phyloP scores from a whole-genome alignment of 306 rosid species.

The Prunus kanzakura region DNA sequence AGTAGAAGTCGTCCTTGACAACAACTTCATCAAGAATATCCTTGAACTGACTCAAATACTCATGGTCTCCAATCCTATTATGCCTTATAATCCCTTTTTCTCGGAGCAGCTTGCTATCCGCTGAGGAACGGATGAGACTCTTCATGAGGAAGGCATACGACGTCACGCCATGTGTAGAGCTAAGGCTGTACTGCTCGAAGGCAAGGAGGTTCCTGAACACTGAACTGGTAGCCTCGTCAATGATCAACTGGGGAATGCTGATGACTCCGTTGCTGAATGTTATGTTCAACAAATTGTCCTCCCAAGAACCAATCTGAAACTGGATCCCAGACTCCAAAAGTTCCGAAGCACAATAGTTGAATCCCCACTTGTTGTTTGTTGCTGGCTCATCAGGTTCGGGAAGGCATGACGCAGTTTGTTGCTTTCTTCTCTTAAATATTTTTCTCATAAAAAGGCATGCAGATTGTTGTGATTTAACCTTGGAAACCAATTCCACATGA shows the following conservation, averaged over 20 bases:
- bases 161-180: slow-evolving; percentile 20
- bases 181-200: slow-evolving; percentile 32
- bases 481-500: too few species aligned
- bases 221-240: slow-evolving; percentile 22
- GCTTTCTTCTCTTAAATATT: neutral
- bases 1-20: slow-evolving; percentile 28
- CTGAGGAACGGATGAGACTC: slow-evolving; percentile 26
- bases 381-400: neutral
- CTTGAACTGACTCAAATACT: slow-evolving; percentile 13
- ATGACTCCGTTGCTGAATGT: neutral
- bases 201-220: slow-evolving; percentile 35
- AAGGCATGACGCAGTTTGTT: neutral
- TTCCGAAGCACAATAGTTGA: slow-evolving; percentile 9
- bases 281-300: neutral
- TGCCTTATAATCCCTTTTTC: neutral
- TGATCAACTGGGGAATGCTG: neutral
- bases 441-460: neutral
- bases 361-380: neutral
- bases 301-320: neutral
- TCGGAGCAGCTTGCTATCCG: slow-evolving; percentile 12
- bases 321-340: slow-evolving; percentile 29
- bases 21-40: slow-evolving; percentile 23
- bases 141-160: slow-evolving; percentile 35
- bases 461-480: too few species aligned
- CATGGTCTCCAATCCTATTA: neutral